Conservation (phyloP, 768 basidiomycete species). For the Rhodosporidiobolus sp. region DNA sequence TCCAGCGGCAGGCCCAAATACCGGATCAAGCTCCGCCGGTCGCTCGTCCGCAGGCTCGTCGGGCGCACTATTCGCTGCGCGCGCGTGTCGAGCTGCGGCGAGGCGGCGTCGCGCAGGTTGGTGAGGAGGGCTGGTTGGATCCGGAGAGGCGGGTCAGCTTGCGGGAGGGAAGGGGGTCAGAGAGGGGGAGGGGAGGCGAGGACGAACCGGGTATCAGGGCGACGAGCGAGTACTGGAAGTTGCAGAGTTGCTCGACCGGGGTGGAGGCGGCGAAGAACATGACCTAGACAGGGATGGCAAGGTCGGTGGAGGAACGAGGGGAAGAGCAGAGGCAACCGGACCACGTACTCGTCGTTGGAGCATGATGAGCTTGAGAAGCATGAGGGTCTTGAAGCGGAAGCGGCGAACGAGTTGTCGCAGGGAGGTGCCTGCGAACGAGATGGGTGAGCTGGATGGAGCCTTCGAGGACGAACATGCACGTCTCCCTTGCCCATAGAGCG, state of each 20-base stretch:
- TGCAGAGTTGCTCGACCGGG: conserved; percentile 92
- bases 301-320: neutral
- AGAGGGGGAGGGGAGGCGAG: neutral
- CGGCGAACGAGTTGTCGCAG: conserved; percentile 85
- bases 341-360: conserved; percentile 77
- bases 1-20: conserved; percentile 92
- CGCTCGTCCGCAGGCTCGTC: conserved; percentile 78
- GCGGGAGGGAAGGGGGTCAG: neutral
- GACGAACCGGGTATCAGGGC: conserved; percentile 79
- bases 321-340: neutral
- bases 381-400: conserved; percentile 84
- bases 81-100: conserved; percentile 66
- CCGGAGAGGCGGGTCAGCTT: neutral
- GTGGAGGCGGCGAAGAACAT: conserved; percentile 81
- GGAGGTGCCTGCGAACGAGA: conserved; percentile 54
- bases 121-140: conserved; percentile 68
- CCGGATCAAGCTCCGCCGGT: conserved; percentile 82
- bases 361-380: conserved; percentile 92
- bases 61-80: conserved; percentile 67
- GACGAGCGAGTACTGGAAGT: conserved; percentile 95
- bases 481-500: too few relatives aligned
- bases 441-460: neutral
- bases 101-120: conserved; percentile 84
- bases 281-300: conserved; percentile 59
- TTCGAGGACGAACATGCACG: too few relatives aligned